Conservation (phyloP, 768 basidiomycete genomes). For the Piloderma croceum region DNA sequence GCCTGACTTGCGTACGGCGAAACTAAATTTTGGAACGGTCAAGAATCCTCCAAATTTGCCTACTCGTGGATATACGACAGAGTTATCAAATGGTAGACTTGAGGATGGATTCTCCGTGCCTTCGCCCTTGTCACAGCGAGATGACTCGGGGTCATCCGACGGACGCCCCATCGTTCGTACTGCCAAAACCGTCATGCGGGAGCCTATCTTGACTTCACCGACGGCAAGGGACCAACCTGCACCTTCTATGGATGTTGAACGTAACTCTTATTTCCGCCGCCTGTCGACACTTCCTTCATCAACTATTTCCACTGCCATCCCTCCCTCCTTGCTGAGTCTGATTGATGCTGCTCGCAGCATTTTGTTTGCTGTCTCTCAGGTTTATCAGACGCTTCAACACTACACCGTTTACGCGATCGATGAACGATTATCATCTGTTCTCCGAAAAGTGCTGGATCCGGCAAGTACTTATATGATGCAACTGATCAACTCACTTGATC, state of each 20-base stretch:
- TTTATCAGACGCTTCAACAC: conserved; percentile 84
- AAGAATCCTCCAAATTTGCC: conserved; percentile 24
- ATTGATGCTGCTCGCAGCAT: conserved; percentile 90
- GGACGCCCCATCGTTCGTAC: conserved; percentile 10
- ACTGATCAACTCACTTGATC: conserved; percentile 84
- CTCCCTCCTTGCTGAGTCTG: conserved; percentile 59
- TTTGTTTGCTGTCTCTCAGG: conserved; percentile 86
- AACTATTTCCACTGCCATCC: conserved; percentile 58
- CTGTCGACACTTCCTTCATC: conserved; percentile 69
- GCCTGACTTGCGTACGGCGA: conserved; percentile 68
- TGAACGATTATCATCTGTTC: conserved; percentile 73
- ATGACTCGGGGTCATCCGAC: conserved; percentile 42
- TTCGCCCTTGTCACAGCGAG: conserved; percentile 36
- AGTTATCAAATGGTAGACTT: background rate
- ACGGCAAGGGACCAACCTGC: conserved; percentile 35
- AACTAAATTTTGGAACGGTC: conserved; percentile 29
- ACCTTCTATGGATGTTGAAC: conserved; percentile 68
- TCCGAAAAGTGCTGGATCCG: conserved; percentile 82
- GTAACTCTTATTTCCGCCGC: conserved; percentile 92
- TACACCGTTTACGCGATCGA: conserved; percentile 80
- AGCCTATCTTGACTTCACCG: conserved; percentile 30
- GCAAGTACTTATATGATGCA: conserved; percentile 76
- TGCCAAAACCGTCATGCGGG: conserved; percentile 22
- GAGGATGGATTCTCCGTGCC: conserved; percentile 32
- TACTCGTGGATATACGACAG: conserved; percentile 1